Evolutionary conservation across 192 early-diverging fungal species (phyloP).

Genomic region (Mortierella alpina): DNA sequence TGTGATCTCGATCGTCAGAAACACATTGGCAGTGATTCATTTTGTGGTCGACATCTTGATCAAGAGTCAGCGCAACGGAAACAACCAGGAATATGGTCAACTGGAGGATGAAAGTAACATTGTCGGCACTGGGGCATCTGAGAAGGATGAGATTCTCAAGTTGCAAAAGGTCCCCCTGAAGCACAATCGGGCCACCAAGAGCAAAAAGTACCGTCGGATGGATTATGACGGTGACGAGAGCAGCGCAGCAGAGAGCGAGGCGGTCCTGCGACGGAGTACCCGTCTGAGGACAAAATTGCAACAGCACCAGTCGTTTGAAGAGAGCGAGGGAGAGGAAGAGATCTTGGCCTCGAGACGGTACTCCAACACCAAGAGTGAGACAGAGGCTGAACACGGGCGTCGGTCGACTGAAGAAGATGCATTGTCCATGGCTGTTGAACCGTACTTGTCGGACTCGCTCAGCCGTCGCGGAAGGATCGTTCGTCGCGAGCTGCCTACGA

Average conservation of each 20-base stretch:
- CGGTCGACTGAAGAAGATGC: slow-evolving; percentile 51
- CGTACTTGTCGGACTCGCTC: slow-evolving; percentile 48
- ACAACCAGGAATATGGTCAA: slow-evolving; percentile 32
- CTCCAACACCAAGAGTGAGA: slow-evolving; percentile 31
- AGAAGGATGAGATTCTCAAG: slow-evolving; percentile 30
- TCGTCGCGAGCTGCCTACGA: slow-evolving; percentile 12
- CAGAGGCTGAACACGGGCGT: slow-evolving; percentile 46
- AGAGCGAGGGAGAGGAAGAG: slow-evolving; percentile 20
- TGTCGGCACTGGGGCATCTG: not conserved
- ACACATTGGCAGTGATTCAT: slow-evolving; percentile 48
- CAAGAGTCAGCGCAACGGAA: slow-evolving; percentile 57
- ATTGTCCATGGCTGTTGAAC: slow-evolving; percentile 46
- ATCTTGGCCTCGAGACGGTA: slow-evolving; percentile 10
- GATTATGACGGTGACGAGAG: slow-evolving; percentile 52
- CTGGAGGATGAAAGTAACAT: not conserved
- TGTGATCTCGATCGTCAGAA: slow-evolving; percentile 53
- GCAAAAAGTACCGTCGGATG: slow-evolving; percentile 11
- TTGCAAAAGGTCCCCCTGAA: slow-evolving; percentile 22
- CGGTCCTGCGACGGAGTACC: slow-evolving; percentile 15
- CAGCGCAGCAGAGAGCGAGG: slow-evolving; percentile 34
- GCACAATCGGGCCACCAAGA: slow-evolving; percentile 16
- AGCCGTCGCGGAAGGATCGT: slow-evolving; percentile 35
- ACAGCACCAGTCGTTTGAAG: not conserved
- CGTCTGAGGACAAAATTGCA: slow-evolving; percentile 12
- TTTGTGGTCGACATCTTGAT: slow-evolving; percentile 57